Evolutionary conservation across 176 grass and related monocot genomes (phyloP).

Genomic region (Ampelocalamus luodianensis): DNA sequence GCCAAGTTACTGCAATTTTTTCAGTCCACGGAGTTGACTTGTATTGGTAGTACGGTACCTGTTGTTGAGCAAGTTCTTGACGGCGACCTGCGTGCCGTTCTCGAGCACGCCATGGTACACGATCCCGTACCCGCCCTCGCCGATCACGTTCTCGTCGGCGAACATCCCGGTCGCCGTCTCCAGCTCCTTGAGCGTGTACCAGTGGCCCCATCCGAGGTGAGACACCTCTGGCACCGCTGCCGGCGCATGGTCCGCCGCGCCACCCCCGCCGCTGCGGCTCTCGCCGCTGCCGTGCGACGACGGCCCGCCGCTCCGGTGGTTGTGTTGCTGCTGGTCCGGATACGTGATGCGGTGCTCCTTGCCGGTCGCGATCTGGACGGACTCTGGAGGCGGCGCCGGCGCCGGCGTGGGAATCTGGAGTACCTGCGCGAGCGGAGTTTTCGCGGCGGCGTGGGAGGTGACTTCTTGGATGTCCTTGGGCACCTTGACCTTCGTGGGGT

Average conservation of each 20-base stretch:
- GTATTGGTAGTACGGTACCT: constrained; percentile 44
- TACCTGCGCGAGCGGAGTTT: constrained; percentile 45
- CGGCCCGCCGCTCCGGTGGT: constrained; percentile 49
- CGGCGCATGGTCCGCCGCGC: constrained; percentile 41
- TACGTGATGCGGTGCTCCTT: constrained; percentile 67
- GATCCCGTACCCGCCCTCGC: constrained; percentile 93
- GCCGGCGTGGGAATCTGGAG: constrained; percentile 34
- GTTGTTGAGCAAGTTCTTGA: constrained; percentile 96
- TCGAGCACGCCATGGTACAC: constrained; percentile 91
- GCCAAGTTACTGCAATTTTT: constrained; percentile 9
- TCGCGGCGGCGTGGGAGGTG: constrained; percentile 23
- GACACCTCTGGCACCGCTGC: constrained; percentile 67
- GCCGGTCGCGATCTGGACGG: constrained; percentile 49
- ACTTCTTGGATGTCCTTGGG: constrained; percentile 60
- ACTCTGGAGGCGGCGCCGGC: constrained; percentile 26
- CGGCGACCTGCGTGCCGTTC: constrained; percentile 73
- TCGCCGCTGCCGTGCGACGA: constrained; percentile 67
- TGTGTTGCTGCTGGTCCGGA: constrained; percentile 54
- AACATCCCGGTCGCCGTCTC: constrained; percentile 80
- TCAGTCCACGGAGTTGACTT: constrained; percentile 11
- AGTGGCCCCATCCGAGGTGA: constrained; percentile 85
- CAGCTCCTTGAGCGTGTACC: constrained; percentile 92
- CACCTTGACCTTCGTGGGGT: constrained; percentile 36
- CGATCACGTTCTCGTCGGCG: constrained; percentile 85
- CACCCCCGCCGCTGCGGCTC: constrained; percentile 34